These are phyloP conservation scores for Penicillium sp. DNA, from an alignment of 2,329 filamentous ascomycete genomes.

Conservation along the genomic window DNA sequence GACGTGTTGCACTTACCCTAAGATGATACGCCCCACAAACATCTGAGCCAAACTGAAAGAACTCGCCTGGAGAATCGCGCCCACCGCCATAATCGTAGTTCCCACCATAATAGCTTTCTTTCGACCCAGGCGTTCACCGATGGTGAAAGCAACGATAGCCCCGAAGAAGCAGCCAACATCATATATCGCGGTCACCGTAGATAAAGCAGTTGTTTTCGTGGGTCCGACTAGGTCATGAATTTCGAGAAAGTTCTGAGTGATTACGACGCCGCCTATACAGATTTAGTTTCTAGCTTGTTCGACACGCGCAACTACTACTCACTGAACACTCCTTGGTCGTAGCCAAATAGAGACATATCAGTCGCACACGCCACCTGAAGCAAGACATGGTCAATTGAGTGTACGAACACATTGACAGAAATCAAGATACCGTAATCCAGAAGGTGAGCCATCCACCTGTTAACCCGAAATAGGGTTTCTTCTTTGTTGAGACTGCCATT, in stretches of 20 bases:
- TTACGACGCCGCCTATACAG: constrained; percentile 49
- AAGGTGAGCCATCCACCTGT: constrained; percentile 6
- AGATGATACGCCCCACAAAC: constrained; percentile 41
- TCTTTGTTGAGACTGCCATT: background rate
- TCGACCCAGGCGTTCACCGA: constrained; percentile 49
- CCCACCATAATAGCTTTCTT: constrained; percentile 47
- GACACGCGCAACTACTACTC: constrained; percentile 20
- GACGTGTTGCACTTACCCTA: background rate
- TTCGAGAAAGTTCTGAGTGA: constrained; percentile 52
- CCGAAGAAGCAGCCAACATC: constrained; percentile 60
- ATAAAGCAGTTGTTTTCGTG: constrained; percentile 33
- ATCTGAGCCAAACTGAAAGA: constrained; percentile 47
- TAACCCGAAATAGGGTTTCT: constrained; percentile 5
- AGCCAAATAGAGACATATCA: constrained; percentile 49
- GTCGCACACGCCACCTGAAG: constrained; percentile 11
- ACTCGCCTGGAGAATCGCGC: constrained; percentile 45
- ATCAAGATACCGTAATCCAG: constrained; percentile 6
- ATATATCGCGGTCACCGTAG: constrained; percentile 55
- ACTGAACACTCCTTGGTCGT: constrained; percentile 54
- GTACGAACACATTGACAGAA: too few relatives aligned
- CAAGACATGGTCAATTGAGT: background rate
- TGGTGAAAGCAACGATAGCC: constrained; percentile 48
- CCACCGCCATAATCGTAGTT: constrained; percentile 46
- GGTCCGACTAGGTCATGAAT: constrained; percentile 45
- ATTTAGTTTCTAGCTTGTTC: background rate